phyloP scores from a whole-genome alignment of 169 alveolate species.

The Theileria sp. region DNA sequence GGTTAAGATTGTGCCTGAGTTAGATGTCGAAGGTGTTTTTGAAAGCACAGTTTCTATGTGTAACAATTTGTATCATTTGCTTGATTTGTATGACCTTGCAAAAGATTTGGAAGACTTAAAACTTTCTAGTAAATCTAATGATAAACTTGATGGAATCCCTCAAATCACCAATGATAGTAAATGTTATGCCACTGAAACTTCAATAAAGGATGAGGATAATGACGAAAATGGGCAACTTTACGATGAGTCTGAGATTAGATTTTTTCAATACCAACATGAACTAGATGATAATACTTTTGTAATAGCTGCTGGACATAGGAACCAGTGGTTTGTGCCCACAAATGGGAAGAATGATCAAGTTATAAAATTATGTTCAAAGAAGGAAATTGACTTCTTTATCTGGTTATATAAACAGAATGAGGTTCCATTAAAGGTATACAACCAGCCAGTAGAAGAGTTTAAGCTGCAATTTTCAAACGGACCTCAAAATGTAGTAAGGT shows the following conservation, averaged over 20 bases:
- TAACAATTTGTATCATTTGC: neutral
- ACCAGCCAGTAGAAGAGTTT: slow-evolving; percentile 26
- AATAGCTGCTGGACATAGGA: slow-evolving; percentile 71
- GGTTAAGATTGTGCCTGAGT: neutral
- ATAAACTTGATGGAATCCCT: neutral
- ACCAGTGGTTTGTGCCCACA: slow-evolving; percentile 70
- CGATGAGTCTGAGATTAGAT: neutral
- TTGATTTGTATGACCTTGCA: slow-evolving; percentile 6
- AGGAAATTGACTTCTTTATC: slow-evolving; percentile 68
- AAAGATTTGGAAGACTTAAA: neutral
- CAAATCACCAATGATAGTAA: neutral
- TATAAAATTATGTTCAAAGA: slow-evolving; percentile 58
- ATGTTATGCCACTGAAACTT: neutral
- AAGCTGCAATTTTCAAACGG: slow-evolving; percentile 56
- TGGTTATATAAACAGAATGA: slow-evolving; percentile 67
- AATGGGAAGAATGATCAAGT: slow-evolving; percentile 41
- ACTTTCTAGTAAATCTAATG: neutral
- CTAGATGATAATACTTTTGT: slow-evolving; percentile 29
- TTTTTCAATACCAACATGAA: slow-evolving; percentile 12
- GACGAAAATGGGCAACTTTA: neutral
- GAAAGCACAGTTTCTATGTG: slow-evolving; percentile 11
- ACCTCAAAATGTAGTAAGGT: slow-evolving; percentile 1
- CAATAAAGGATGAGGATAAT: neutral
- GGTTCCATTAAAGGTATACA: slow-evolving; percentile 35
- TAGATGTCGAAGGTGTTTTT: neutral